Evolutionary conservation across 2,329 filamentous ascomycete genomes (phyloP), one percentile per base, ranked within the genome.

Genomic region (Colletotrichum magnum): DNA sequence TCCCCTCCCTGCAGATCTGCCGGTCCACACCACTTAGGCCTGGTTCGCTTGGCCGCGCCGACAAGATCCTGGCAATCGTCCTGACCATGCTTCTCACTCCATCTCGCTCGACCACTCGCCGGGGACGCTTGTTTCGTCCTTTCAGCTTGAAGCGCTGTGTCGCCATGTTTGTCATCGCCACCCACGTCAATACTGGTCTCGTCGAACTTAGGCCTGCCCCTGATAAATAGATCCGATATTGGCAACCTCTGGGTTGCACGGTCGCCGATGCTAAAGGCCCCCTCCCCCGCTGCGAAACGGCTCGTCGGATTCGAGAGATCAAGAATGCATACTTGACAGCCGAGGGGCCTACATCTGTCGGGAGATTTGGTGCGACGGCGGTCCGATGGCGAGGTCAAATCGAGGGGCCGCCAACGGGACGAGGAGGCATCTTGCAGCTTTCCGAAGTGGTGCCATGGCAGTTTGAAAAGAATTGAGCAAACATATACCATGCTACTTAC

Each of bases 371-470:
- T 69, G 28, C 28, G 26, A 70, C 61, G 13, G 41, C 26, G 39
- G 52, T 50, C 41, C 32, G 48, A 50, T 52, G 18, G 21, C 57
- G 43, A 15, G n/a, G n/a, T 43, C 24, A 26, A 51, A 51, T 51
- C 43, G 47, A 58, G 26, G 50, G 47, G 69, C 21, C 43, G 41
- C 32, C n/a, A 48, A 63, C 48, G 52, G 28, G 39, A 43, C 18
- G 48, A 50, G 62, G 56, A 71, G 66, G 67, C 67, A 67, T 39
- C 52, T 50, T 71, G 67, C 69, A 71, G 67, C 26, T 39, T 32
- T 50, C 21, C 39, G 39, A 28, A 32, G 47, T 58, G 26, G 53
- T 68, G 64, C 57, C 32, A 57, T 43, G 56, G 28, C 41, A 58
- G 50, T 41, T 60, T 60, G 66, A 16, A 48, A 18, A 43, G 43